A percentile compares a stretch with the other conserved stretches of the same genome.
phyloP scores from a whole-genome alignment of 345 rosid species.

The Noccaea caerulescens region DNA sequence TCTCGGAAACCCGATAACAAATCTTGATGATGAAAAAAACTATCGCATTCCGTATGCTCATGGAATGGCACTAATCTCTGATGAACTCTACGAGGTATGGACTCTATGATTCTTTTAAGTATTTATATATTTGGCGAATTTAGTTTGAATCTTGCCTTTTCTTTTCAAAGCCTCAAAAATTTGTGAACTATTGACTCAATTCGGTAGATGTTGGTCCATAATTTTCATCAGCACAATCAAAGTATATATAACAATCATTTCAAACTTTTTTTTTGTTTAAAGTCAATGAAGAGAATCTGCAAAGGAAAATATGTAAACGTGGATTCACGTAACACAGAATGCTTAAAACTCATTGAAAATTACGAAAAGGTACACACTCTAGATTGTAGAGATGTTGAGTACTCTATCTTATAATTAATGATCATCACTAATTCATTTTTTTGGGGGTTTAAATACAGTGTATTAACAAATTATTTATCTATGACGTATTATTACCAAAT shows the following conservation, averaged over 20 bases:
- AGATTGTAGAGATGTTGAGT: background rate
- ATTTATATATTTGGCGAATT: too few species aligned
- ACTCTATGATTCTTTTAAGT: background rate
- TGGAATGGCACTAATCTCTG: conserved; percentile 56
- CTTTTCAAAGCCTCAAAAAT: background rate
- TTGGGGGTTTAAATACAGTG: conserved; percentile 2
- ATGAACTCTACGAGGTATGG: conserved; percentile 55
- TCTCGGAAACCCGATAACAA: conserved; percentile 52
- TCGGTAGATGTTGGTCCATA: too few species aligned
- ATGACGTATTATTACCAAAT: conserved; percentile 23
- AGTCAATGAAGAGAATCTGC: conserved; percentile 28
- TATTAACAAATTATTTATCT: background rate
- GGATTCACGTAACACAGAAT: conserved; percentile 11
- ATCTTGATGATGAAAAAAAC: conserved; percentile 37
- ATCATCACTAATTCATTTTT: background rate
- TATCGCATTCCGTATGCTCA: conserved; percentile 48
- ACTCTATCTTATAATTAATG: background rate
- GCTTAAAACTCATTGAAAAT: conserved; percentile 14
- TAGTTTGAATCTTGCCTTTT: too few species aligned
- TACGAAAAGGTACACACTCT: conserved; percentile 14
- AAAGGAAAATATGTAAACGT: conserved; percentile 8
- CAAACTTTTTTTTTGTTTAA: background rate
- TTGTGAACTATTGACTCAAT: too few species aligned
- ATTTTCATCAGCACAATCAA: too few species aligned
- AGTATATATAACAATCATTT: background rate